phyloP scores from a whole-genome alignment of 1,284 basidiomycete genomes.

The Athelia psychrophila region DNA sequence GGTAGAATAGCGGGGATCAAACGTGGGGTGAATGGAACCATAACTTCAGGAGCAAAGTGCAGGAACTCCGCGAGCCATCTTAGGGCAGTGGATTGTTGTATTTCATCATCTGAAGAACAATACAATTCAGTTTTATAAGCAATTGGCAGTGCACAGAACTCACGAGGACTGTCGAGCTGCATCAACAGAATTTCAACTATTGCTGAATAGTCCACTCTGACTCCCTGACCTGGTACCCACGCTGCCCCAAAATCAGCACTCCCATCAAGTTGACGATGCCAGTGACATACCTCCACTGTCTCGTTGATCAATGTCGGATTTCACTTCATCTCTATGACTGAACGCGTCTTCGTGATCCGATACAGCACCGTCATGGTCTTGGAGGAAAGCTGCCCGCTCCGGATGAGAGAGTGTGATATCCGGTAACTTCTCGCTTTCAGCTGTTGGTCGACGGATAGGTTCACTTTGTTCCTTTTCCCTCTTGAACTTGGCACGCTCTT shows the following conservation, averaged over 20 bases:
- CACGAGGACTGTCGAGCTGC: conserved; percentile 85
- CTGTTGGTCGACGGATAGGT: conserved; percentile 36
- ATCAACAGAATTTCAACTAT: conserved; percentile 95
- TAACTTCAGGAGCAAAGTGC: conserved; percentile 84
- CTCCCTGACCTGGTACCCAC: conserved; percentile 93
- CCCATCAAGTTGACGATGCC: neutral
- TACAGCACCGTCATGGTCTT: conserved; percentile 46
- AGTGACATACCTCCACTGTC: conserved; percentile 58
- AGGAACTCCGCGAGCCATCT: conserved; percentile 94
- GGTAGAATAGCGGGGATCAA: conserved; percentile 92
- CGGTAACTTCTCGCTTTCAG: conserved; percentile 44
- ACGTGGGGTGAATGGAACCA: conserved; percentile 92
- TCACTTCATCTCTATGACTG: conserved; percentile 30
- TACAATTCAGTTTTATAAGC: conserved; percentile 6
- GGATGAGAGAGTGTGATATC: conserved; percentile 47
- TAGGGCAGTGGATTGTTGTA: conserved; percentile 86
- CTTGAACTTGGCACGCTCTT: conserved; percentile 50
- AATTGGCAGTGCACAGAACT: conserved; percentile 26
- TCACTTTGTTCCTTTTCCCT: conserved; percentile 37
- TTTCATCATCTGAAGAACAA: conserved; percentile 69
- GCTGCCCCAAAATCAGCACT: conserved; percentile 40
- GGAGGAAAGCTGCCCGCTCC: conserved; percentile 50
- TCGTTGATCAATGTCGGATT: conserved; percentile 54
- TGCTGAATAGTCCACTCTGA: conserved; percentile 87
- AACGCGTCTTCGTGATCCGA: conserved; percentile 41